These are phyloP conservation scores for Coniferiporia weirii DNA, from an alignment of 1,284 basidiomycete species.

Conservation along the genomic window DNA sequence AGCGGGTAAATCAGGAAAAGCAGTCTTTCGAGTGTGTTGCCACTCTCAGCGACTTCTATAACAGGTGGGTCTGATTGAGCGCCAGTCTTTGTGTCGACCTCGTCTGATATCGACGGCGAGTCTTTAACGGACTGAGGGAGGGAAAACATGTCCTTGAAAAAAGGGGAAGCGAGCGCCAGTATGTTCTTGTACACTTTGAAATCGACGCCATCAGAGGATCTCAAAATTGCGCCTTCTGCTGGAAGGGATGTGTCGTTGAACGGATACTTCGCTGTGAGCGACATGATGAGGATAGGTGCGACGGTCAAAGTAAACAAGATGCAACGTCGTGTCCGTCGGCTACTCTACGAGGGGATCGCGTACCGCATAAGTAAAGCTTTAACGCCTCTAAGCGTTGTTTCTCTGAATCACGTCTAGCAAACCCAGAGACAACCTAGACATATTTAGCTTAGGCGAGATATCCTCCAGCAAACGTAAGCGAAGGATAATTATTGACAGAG, in stretches of 20 bases:
- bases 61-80: slow-evolving; percentile 28
- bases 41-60: slow-evolving; percentile 51
- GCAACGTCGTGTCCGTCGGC: too few relatives aligned
- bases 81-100: too few relatives aligned
- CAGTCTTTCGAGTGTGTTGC: slow-evolving; percentile 40
- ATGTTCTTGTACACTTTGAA: slow-evolving; percentile 24
- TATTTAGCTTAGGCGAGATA: too few relatives aligned
- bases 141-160: slow-evolving; percentile 26
- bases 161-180: slow-evolving; percentile 22
- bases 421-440: too few relatives aligned
- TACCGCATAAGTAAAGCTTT: too few relatives aligned
- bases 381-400: too few relatives aligned
- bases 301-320: too few relatives aligned
- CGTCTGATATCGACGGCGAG: neutral
- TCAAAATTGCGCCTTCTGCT: slow-evolving; percentile 19
- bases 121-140: slow-evolving; percentile 19
- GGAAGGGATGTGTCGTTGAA: slow-evolving; percentile 4
- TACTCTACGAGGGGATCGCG: too few relatives aligned
- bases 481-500: too few relatives aligned
- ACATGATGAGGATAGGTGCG: too few relatives aligned
- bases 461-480: too few relatives aligned
- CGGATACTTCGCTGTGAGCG: neutral
- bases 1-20: slow-evolving; percentile 47
- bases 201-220: slow-evolving; percentile 19
- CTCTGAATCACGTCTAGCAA: too few relatives aligned